Percentiles rank a stretch among this genome's conserved stretches.
Evolutionary conservation across 345 rosid species (phyloP).

Genomic region (Conringia planisiliqua): DNA sequence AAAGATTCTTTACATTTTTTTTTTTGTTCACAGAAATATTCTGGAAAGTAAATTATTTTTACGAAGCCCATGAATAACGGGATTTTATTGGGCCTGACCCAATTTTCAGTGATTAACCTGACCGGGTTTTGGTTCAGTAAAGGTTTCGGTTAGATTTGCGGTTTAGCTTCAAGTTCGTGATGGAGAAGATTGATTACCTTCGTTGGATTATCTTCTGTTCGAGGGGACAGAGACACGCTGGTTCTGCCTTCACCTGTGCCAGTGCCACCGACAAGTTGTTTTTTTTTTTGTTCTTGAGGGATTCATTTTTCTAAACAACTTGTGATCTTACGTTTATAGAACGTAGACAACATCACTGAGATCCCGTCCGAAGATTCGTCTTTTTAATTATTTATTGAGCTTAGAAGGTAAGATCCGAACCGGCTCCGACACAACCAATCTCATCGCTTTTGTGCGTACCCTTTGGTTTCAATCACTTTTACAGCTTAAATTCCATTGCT

Average conservation of each 20-base stretch:
- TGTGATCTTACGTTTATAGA: neutral
- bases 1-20: neutral
- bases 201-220: neutral
- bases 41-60: no score
- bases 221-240: slow-evolving; percentile 18
- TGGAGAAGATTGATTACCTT: neutral
- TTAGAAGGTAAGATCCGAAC: slow-evolving; percentile 13
- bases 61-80: neutral
- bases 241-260: slow-evolving; percentile 9
- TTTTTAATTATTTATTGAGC: neutral
- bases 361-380: slow-evolving; percentile 13
- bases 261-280: slow-evolving; percentile 23
- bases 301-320: neutral
- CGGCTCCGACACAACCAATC: slow-evolving; percentile 1
- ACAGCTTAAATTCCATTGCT: neutral
- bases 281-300: neutral
- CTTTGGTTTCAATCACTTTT: slow-evolving; percentile 1
- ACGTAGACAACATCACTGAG: slow-evolving; percentile 20
- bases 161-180: slow-evolving; percentile 15
- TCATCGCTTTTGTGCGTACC: neutral
- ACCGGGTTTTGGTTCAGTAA: neutral
- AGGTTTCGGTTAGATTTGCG: neutral
- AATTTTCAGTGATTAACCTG: neutral
- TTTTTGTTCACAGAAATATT: neutral
- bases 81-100: neutral